These are phyloP conservation scores for Podila epicladia DNA, from an alignment of 192 early-diverging fungal genomes.

Conservation along the genomic window DNA sequence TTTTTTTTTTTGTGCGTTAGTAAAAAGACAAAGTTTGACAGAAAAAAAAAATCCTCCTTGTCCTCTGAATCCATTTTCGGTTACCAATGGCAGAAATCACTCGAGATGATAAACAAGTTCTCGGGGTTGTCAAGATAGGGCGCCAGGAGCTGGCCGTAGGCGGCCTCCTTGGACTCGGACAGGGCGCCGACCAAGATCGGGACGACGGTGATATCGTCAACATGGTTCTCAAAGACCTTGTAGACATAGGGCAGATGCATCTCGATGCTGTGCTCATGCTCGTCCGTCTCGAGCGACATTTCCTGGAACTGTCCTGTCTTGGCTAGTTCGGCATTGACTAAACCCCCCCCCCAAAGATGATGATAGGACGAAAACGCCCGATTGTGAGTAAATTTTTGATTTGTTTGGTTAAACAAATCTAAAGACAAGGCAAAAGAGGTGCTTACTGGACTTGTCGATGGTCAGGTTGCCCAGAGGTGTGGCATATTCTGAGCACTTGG, in stretches of 20 bases:
- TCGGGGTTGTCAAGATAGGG: slow-evolving; percentile 74
- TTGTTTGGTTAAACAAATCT: not conserved
- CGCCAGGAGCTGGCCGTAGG: slow-evolving; percentile 79
- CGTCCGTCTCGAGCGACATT: slow-evolving; percentile 79
- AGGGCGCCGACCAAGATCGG: slow-evolving; percentile 91
- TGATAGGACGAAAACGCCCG: too few relatives aligned
- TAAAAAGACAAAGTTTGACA: not conserved
- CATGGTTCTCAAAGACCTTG: slow-evolving; percentile 77
- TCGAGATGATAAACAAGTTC: slow-evolving; percentile 93
- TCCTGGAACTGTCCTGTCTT: slow-evolving; percentile 70
- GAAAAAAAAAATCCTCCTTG: not conserved
- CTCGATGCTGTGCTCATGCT: slow-evolving; percentile 97
- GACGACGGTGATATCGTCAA: slow-evolving; percentile 74
- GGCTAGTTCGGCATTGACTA: slow-evolving; percentile 72
- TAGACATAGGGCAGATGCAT: slow-evolving; percentile 95
- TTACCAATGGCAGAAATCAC: slow-evolving; percentile 97
- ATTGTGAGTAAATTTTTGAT: not conserved
- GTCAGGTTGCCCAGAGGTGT: slow-evolving; percentile 90
- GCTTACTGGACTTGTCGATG: slow-evolving; percentile 60
- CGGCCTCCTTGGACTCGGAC: slow-evolving; percentile 61
- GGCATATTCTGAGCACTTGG: slow-evolving; percentile 74
- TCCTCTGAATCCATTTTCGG: not conserved
- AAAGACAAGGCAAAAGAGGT: not conserved
- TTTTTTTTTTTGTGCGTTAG: not conserved
- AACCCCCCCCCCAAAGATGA: too few relatives aligned